Percentiles rank a stretch among this genome's conserved stretches.
phyloP scores from a whole-genome alignment of 2,329 filamentous ascomycete species.

The Mycosphaerella sp. region DNA sequence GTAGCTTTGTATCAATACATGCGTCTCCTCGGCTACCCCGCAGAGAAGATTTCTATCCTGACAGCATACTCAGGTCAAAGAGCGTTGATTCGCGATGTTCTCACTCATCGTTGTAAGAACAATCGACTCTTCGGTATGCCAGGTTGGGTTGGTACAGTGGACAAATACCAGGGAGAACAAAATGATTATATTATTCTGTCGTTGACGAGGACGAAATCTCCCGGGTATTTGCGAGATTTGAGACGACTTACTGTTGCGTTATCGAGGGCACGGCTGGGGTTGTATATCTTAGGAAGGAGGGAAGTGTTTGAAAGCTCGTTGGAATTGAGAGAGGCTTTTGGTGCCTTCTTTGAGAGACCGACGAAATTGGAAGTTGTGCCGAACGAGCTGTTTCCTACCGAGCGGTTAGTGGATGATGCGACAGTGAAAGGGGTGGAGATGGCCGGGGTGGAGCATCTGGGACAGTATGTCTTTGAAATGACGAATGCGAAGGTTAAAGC shows the following conservation, averaged over 20 bases:
- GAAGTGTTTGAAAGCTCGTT: constrained; percentile 83
- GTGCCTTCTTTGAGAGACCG: constrained; percentile 62
- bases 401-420: constrained; percentile 45
- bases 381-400: constrained; percentile 77
- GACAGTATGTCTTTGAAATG: constrained; percentile 97
- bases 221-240: constrained; percentile 89
- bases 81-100: constrained; percentile 79
- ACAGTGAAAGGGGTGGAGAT: constrained; percentile 56
- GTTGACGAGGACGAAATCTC: constrained; percentile 77
- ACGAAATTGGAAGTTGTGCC: constrained; percentile 69
- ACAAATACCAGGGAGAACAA: constrained; percentile 98
- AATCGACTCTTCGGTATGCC: constrained; percentile 85
- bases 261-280: constrained; percentile 80
- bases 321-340: constrained; percentile 82
- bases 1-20: constrained; percentile 97
- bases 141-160: constrained; percentile 84
- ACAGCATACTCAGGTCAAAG: constrained; percentile 91
- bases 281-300: constrained; percentile 86
- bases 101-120: constrained; percentile 73
- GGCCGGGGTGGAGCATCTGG: constrained; percentile 88
- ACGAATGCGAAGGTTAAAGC: constrained; percentile 64
- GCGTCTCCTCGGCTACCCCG: constrained; percentile 88
- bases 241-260: constrained; percentile 90
- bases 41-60: constrained; percentile 75
- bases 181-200: constrained; percentile 98